Evolutionary conservation across 352 stramenopile genomes (phyloP), one percentile per base, ranked within the genome.

Genomic region (Pythium phragmitis): DNA sequence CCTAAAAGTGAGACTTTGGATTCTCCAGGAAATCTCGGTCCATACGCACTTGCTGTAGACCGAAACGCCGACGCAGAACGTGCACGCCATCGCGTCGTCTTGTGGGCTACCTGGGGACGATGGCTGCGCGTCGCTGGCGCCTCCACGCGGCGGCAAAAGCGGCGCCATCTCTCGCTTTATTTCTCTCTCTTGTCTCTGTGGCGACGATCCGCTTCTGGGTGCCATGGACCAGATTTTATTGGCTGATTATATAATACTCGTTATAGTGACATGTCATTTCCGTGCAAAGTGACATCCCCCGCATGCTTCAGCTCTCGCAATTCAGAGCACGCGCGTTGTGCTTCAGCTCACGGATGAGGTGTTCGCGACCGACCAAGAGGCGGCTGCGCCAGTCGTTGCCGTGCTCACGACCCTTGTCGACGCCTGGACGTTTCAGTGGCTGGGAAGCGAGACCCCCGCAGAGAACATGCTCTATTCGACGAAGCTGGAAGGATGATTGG

Each of bases 11-110:
- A 53, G 26, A 11, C 30, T 53, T 36, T 11, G 6, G 7, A 33
- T 53, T 53, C 1, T 45, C 34, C n/a, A 17, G 26, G 19, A 23
- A 42, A 46, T 53, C 36, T 42, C 13, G n/a, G 28, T 16, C 12
- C 37, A n/a, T 48, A 70, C 73, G 50, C 66, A 90, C 81, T 75
- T 85, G 60, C 73, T 90, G 76, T 90, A 90, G 9, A 90, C 73
- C 45, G 77, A 85, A 37, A 90, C 54, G 47, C 81, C 81, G 7
- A 90, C 43, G 57, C 81, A 90, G 63, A 82, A 81, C 50, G 42
- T 80, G 74, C 81, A 89, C 1, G 47, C 49, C n/a, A 26, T 57
- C 30, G 48, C 26, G 3, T 23, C 37, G 36, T 65, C 33, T 16
- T 65, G 39, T 11, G 37, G 14, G 53, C 12, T 34, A 21, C 19